phyloP scores from a whole-genome alignment of 139 green algal species.

The Spirogloea muscicola region DNA sequence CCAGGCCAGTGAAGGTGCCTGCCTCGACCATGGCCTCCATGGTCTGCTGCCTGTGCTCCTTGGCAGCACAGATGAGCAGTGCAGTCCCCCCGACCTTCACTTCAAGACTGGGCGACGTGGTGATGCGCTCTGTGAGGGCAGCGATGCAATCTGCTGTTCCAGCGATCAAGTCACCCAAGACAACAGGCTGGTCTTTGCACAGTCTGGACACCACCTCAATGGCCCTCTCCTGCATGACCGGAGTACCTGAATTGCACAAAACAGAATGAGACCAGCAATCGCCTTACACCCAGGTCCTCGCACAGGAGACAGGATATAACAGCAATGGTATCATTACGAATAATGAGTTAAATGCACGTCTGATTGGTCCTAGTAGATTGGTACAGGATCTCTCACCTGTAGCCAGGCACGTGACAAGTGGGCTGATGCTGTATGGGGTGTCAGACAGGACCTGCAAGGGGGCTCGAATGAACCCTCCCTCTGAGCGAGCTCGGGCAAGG shows the following conservation, averaged over 20 bases:
- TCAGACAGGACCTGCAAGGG: constrained; percentile 37
- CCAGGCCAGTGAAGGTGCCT: constrained; percentile 12
- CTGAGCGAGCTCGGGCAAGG: constrained; percentile 16
- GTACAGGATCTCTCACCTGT: too few relatives aligned
- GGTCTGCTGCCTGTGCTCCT: constrained; percentile 32
- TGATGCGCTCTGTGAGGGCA: constrained; percentile 31
- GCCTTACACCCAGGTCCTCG: too few relatives aligned
- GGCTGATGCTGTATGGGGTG: constrained; percentile 18
- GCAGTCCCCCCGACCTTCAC: constrained; percentile 36
- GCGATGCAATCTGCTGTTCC: constrained; percentile 28
- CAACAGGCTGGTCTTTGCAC: constrained; percentile 36
- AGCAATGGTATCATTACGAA: too few relatives aligned
- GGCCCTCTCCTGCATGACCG: constrained; percentile 32
- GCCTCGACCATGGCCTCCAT: constrained; percentile 28
- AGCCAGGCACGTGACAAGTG: constrained; percentile 24
- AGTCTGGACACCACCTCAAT: constrained; percentile 38
- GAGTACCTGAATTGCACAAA: constrained; percentile 1
- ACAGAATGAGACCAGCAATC: too few relatives aligned
- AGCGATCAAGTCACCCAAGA: constrained; percentile 22
- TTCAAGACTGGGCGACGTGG: constrained; percentile 14
- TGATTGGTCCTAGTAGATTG: too few relatives aligned
- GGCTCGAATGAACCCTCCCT: constrained; percentile 3
- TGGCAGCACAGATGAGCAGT: constrained; percentile 38
- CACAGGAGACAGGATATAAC: too few relatives aligned
- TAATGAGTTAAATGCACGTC: too few relatives aligned